phyloP scores from a whole-genome alignment of 768 basidiomycete genomes.

The Tricholoma matsutake region DNA sequence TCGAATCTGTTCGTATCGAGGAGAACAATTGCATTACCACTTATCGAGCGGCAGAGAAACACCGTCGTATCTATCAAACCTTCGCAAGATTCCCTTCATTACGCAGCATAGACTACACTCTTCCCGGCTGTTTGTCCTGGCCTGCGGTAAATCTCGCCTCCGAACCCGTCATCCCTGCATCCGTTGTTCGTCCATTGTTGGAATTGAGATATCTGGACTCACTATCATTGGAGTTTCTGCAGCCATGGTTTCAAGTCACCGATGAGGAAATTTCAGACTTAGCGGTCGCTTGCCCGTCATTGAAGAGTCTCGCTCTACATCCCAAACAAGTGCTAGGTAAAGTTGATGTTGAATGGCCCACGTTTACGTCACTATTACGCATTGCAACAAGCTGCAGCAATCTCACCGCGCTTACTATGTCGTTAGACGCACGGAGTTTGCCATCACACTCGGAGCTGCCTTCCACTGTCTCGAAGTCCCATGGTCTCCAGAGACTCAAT shows the following conservation, averaged over 20 bases:
- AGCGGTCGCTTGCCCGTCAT: neutral
- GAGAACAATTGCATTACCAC: no score
- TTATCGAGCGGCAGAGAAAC: neutral
- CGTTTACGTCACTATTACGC: neutral
- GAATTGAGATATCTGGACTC: neutral
- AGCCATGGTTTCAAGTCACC: neutral
- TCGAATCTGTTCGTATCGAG: neutral
- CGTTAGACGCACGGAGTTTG: no score
- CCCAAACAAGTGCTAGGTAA: neutral
- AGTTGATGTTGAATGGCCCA: neutral
- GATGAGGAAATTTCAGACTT: neutral
- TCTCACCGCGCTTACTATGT: no score
- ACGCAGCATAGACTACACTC: neutral
- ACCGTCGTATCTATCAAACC: neutral
- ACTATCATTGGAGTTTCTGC: neutral
- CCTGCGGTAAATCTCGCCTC: no score
- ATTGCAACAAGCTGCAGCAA: no score
- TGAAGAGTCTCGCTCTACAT: neutral
- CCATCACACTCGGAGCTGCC: no score
- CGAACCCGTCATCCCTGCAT: neutral
- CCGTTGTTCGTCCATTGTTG: neutral
- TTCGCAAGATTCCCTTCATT: neutral
- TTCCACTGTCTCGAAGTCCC: no score
- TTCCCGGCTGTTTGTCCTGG: neutral
- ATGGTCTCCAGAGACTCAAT: no score